Conservation (phyloP, 208 protist genomes). For the Trypanosoma melophagium region DNA sequence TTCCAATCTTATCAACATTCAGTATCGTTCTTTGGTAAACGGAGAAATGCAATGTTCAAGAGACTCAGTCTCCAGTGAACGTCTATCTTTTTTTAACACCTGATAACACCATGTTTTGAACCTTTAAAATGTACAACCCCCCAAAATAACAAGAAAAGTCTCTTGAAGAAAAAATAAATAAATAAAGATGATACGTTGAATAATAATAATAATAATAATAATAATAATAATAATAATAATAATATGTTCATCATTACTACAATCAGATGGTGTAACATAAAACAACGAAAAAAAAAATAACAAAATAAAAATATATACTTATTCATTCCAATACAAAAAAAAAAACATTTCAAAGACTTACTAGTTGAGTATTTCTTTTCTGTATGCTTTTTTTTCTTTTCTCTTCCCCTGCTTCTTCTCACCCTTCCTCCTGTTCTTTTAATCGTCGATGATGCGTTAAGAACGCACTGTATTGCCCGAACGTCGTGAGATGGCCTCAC, state of each 20-base stretch:
- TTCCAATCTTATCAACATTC: too few relatives aligned
- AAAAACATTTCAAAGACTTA: too few relatives aligned
- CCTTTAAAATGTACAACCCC: neutral
- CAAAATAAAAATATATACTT: neutral
- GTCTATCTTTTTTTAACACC: neutral
- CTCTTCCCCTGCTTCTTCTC: neutral
- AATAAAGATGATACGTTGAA: too few relatives aligned
- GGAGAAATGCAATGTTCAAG: neutral
- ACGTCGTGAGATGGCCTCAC: constrained; percentile 62
- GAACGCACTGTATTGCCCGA: neutral
- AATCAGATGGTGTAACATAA: neutral
- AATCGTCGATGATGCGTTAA: neutral
- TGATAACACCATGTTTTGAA: neutral
- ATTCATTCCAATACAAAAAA: neutral
- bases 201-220: too few relatives aligned
- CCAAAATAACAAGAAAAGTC: neutral
- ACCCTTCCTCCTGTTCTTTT: neutral
- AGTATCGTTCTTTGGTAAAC: too few relatives aligned
- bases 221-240: neutral
- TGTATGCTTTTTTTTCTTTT: neutral
- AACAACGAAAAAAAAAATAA: neutral
- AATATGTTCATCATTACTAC: neutral
- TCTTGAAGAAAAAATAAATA: neutral
- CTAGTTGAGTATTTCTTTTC: neutral
- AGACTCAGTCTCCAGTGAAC: neutral